Conservation (phyloP, 2,329 filamentous ascomycete genomes). For the Aureobasidium leucospermi region DNA sequence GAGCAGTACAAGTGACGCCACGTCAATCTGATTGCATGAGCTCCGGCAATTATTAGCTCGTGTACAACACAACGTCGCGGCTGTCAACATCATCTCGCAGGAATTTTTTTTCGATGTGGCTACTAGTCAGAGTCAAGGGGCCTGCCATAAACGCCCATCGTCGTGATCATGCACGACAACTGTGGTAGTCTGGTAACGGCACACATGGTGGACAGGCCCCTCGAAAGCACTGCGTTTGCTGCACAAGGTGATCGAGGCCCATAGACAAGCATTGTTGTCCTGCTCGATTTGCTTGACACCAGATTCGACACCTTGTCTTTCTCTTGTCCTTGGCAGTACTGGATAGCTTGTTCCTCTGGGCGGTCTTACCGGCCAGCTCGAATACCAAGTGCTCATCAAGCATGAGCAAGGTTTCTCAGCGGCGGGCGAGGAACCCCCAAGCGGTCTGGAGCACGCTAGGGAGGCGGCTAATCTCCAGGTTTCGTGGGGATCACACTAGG, state of each 20-base stretch:
- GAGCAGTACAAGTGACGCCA: conserved; percentile 1
- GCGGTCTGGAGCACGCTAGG: conserved; percentile 7
- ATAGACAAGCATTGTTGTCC: background rate
- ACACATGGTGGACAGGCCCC: background rate
- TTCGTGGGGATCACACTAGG: conserved; percentile 9
- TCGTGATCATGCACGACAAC: background rate
- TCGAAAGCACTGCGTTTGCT: background rate
- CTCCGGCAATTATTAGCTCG: background rate
- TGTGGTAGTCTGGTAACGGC: background rate
- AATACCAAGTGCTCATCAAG: background rate
- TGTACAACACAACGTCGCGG: background rate
- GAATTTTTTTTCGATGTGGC: background rate
- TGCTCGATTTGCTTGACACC: background rate
- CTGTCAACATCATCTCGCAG: conserved; percentile 9
- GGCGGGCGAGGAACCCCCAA: background rate
- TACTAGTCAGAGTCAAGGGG: conserved; percentile 10
- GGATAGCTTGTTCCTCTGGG: background rate
- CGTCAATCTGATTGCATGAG: conserved; percentile 1
- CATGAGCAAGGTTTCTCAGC: background rate
- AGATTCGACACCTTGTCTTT: background rate
- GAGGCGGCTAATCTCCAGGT: conserved; percentile 4
- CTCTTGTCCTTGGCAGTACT: background rate
- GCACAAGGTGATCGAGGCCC: background rate
- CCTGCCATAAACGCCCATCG: conserved; percentile 1
- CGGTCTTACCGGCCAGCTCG: background rate